Evolutionary conservation across 805 yeast species (phyloP).

Genomic region (Wickerhamiella shivajii): DNA sequence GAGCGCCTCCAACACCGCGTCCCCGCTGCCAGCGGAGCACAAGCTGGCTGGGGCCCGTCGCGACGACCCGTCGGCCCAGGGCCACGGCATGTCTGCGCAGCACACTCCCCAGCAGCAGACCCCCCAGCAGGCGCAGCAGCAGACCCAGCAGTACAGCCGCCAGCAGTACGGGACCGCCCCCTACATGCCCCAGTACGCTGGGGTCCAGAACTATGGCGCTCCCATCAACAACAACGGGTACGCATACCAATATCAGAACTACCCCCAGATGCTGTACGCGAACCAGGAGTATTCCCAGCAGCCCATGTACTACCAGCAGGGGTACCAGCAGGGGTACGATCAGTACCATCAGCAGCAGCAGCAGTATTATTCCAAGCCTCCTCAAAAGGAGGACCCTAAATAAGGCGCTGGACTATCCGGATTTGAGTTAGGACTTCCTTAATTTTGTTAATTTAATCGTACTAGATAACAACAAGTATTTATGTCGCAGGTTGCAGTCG

Average conservation of each 20-base stretch:
- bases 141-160: slow-evolving; percentile 4
- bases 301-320: slow-evolving; percentile 2
- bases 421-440: not conserved
- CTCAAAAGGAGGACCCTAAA: slow-evolving; percentile 1
- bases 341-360: slow-evolving; percentile 8
- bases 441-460: not conserved
- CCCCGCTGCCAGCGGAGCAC: not conserved
- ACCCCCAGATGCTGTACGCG: slow-evolving; percentile 11
- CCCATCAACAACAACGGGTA: slow-evolving; percentile 4
- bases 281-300: slow-evolving; percentile 7
- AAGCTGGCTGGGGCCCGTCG: not conserved
- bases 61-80: slow-evolving; percentile 1
- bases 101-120: slow-evolving; percentile 7
- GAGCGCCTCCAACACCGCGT: slow-evolving; percentile 4
- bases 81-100: slow-evolving; percentile 2
- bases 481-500: not conserved
- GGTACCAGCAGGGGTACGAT: slow-evolving; percentile 6
- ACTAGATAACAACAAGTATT: not conserved
- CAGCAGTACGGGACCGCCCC: slow-evolving; percentile 4
- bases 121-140: slow-evolving; percentile 5
- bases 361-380: slow-evolving; percentile 2
- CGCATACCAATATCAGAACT: slow-evolving; percentile 6
- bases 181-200: slow-evolving; percentile 8
- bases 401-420: not conserved
- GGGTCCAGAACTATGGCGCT: slow-evolving; percentile 9